Conservation (phyloP, 805 yeast genomes). For the Candida qinlingensis region DNA sequence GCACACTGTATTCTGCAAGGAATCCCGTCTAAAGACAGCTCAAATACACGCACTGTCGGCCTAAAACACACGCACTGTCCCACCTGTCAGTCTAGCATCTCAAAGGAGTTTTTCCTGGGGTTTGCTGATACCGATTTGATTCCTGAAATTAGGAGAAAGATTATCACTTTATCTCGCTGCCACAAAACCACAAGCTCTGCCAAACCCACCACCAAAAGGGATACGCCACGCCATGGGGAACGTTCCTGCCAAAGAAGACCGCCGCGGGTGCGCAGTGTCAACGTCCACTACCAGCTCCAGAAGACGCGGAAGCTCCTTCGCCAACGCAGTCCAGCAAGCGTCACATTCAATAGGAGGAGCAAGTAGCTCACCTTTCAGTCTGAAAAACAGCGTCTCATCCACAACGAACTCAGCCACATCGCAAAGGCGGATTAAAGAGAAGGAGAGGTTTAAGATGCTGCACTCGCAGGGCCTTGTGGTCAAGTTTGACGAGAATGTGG, state of each 20-base stretch:
- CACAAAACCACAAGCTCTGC: neutral
- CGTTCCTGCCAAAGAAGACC: constrained; percentile 40
- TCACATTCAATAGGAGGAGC: constrained; percentile 3
- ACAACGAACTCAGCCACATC: constrained; percentile 17
- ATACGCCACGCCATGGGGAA: constrained; percentile 35
- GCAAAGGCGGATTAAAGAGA: constrained; percentile 37
- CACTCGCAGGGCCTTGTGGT: constrained; percentile 58
- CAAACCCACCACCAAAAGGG: neutral
- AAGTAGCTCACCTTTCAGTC: neutral
- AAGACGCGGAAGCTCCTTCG: constrained; percentile 14
- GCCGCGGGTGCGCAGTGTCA: constrained; percentile 10
- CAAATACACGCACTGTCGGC: neutral
- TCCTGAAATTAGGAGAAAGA: neutral
- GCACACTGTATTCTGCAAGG: neutral
- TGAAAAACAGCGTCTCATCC: constrained; percentile 28
- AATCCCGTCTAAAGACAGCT: neutral
- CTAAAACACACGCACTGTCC: neutral
- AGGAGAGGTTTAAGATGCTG: constrained; percentile 44
- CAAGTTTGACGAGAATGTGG: constrained; percentile 64
- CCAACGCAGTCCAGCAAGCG: constrained; percentile 10
- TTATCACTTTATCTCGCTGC: neutral
- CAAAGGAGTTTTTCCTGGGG: neutral
- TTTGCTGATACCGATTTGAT: neutral
- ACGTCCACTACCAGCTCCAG: constrained; percentile 6
- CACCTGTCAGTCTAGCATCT: too few relatives aligned